phyloP scores from a whole-genome alignment of 2,329 filamentous ascomycete genomes.

The Aspergillus clavatus region DNA sequence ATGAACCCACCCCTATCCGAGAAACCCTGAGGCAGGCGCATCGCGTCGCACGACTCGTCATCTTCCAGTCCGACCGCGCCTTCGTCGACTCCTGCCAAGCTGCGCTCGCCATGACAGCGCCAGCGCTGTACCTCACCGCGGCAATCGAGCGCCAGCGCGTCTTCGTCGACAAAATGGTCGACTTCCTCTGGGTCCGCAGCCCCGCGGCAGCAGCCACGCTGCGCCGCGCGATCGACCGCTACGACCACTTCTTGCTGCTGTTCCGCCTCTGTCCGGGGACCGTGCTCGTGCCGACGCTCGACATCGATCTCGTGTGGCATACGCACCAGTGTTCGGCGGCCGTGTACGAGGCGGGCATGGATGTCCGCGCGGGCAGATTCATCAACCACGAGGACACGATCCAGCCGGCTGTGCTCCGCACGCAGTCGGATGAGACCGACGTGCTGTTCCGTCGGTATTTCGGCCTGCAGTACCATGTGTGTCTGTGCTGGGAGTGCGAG shows the following conservation, averaged over 20 bases:
- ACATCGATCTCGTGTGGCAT: slow-evolving; percentile 35
- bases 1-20: too few relatives aligned
- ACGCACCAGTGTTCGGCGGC: slow-evolving; percentile 26
- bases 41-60: too few relatives aligned
- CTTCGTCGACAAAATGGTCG: slow-evolving; percentile 60
- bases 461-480: slow-evolving; percentile 65
- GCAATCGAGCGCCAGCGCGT: slow-evolving; percentile 40
- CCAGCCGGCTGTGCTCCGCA: slow-evolving; percentile 55
- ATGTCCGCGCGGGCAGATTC: slow-evolving; percentile 44
- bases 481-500: slow-evolving; percentile 79
- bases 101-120: not conserved
- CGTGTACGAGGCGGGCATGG: slow-evolving; percentile 39
- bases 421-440: slow-evolving; percentile 49
- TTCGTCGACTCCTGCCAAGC: not conserved
- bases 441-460: slow-evolving; percentile 5
- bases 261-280: slow-evolving; percentile 32
- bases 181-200: slow-evolving; percentile 73
- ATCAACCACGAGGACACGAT: slow-evolving; percentile 78
- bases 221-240: slow-evolving; percentile 52
- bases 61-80: too few relatives aligned
- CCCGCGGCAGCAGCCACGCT: slow-evolving; percentile 61
- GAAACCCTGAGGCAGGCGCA: too few relatives aligned
- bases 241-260: slow-evolving; percentile 43
- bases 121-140: slow-evolving; percentile 22
- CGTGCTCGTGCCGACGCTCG: slow-evolving; percentile 31